Percentiles rank a stretch among this genome's conserved stretches.
phyloP scores from a whole-genome alignment of 202 grass and related monocot genomes.

The Saccharum hybrid region DNA sequence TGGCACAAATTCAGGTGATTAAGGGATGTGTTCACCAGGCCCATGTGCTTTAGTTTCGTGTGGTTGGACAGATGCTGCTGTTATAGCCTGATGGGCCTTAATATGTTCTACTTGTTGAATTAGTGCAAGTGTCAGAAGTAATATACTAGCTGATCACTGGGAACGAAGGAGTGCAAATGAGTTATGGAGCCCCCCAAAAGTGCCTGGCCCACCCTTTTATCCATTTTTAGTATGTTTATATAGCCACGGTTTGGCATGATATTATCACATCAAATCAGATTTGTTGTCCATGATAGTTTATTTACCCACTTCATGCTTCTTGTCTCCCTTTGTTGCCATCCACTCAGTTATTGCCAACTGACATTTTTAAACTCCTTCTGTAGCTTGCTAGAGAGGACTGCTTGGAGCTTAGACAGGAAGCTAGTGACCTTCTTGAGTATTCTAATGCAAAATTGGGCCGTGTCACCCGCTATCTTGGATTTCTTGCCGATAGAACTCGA shows the following conservation, averaged over 20 bases:
- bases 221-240: background rate
- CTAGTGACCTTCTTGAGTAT: conserved; percentile 90
- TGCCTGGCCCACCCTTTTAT: background rate
- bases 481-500: conserved; percentile 89
- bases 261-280: conserved; percentile 17
- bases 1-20: background rate
- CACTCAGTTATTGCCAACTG: conserved; percentile 33
- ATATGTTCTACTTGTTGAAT: background rate
- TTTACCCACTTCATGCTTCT: conserved; percentile 2
- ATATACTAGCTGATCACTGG: conserved; percentile 18
- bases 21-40: background rate
- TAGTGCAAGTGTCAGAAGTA: background rate
- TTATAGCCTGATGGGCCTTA: conserved; percentile 3
- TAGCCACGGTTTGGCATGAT: background rate
- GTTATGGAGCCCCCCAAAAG: background rate
- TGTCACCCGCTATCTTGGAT: conserved; percentile 96
- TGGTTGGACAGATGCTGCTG: conserved; percentile 2
- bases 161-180: background rate
- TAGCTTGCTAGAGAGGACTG: conserved; percentile 89
- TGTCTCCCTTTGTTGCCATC: conserved; percentile 27
- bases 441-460: conserved; percentile 92
- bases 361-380: conserved; percentile 44
- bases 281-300: conserved; percentile 1
- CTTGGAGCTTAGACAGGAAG: conserved; percentile 93
- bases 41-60: background rate